Conservation (phyloP, 1,284 basidiomycete species). For the Cerrena zonata region DNA sequence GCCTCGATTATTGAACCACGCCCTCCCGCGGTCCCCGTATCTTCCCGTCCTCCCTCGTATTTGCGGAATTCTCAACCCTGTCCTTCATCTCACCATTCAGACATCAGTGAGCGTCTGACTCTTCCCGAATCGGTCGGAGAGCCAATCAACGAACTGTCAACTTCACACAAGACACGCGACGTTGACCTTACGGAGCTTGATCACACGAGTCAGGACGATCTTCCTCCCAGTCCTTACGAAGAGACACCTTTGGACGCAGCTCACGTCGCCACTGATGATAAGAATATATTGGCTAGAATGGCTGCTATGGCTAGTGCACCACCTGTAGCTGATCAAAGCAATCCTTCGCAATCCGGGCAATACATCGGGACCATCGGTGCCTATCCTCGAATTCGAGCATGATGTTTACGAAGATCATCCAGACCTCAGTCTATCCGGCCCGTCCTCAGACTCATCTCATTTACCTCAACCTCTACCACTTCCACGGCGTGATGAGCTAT, state of each 20-base stretch:
- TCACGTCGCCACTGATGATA: slow-evolving; percentile 74
- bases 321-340: slow-evolving; percentile 12
- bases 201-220: background rate
- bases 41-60: slow-evolving; percentile 1
- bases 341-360: too few relatives aligned
- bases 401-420: slow-evolving; percentile 9
- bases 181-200: background rate
- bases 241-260: slow-evolving; percentile 31
- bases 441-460: background rate
- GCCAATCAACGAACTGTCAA: background rate
- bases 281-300: slow-evolving; percentile 54
- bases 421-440: background rate
- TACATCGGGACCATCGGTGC: slow-evolving; percentile 23
- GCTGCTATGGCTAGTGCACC: slow-evolving; percentile 54
- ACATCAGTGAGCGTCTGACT: background rate
- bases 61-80: background rate
- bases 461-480: background rate
- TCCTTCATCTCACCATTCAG: background rate
- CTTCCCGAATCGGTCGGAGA: slow-evolving; percentile 1
- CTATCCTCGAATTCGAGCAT: slow-evolving; percentile 18
- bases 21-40: background rate
- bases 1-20: background rate
- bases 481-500: too few relatives aligned
- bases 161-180: background rate
- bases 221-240: background rate